A percentile compares a stretch with the other conserved stretches of the same genome.
Conservation (phyloP, 495 filamentous ascomycete species). For the Jackrogersella minutella region DNA sequence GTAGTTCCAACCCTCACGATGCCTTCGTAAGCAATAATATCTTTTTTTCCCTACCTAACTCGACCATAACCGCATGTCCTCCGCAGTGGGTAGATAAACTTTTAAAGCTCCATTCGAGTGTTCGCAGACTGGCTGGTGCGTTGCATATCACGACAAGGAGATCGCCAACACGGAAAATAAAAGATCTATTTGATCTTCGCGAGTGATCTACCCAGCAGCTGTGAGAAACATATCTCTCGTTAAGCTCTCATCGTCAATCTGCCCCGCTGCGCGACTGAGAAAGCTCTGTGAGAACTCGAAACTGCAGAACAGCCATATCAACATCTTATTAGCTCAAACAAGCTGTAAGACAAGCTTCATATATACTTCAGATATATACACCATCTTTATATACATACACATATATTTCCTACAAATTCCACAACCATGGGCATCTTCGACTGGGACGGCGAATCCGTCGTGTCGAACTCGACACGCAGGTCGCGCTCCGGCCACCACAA, state of each 20-base stretch:
- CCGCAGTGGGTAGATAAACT: slow-evolving; percentile 15
- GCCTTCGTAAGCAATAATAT: slow-evolving; percentile 15
- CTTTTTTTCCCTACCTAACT: not conserved
- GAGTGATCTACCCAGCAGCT: slow-evolving; percentile 21
- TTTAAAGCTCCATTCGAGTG: slow-evolving; percentile 2
- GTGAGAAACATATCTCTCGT: slow-evolving; percentile 15
- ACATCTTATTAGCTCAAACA: slow-evolving; percentile 1
- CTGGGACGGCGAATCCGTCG: slow-evolving; percentile 50
- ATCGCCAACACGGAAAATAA: slow-evolving; percentile 13
- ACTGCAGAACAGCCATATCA: not conserved
- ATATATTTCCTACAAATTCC: slow-evolving; percentile 1
- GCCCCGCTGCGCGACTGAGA: slow-evolving; percentile 16
- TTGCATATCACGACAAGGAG: slow-evolving; percentile 16
- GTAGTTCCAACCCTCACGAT: slow-evolving; percentile 28
- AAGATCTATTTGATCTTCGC: slow-evolving; percentile 25
- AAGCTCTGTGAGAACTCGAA: slow-evolving; percentile 25
- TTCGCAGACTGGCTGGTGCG: slow-evolving; percentile 35
- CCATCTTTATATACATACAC: slow-evolving; percentile 10
- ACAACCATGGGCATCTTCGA: slow-evolving; percentile 53
- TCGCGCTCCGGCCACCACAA: slow-evolving; percentile 46
- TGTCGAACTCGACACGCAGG: slow-evolving; percentile 50
- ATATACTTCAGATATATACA: slow-evolving; percentile 1
- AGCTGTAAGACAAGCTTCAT: slow-evolving; percentile 25
- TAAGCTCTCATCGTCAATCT: slow-evolving; percentile 1
- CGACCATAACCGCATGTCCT: not conserved